A percentile compares a stretch with the other conserved stretches of the same genome.
Evolutionary conservation across 179 eudicot genomes (phyloP).

Genomic region (Amaranthus tricolor): DNA sequence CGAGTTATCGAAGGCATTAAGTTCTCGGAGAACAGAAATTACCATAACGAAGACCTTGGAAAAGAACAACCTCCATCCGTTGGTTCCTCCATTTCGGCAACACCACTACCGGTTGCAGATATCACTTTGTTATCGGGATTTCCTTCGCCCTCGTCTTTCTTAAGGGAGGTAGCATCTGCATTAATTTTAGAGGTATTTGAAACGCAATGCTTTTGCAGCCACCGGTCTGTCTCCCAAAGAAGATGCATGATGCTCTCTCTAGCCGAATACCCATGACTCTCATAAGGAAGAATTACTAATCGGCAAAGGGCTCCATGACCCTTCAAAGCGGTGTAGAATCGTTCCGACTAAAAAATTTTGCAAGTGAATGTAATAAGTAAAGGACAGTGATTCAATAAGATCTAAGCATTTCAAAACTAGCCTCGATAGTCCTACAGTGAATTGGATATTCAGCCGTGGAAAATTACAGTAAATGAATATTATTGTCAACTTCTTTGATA

Average conservation of each 20-base stretch:
- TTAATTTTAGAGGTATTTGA: constrained; percentile 40
- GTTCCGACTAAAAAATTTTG: constrained; percentile 68
- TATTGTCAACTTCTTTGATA: no score
- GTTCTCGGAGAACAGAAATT: neutral
- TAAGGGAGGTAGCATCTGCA: constrained; percentile 35
- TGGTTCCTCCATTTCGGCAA: constrained; percentile 6
- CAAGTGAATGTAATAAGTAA: neutral
- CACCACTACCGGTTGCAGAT: constrained; percentile 4
- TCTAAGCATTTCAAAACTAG: no score
- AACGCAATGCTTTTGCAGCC: constrained; percentile 84
- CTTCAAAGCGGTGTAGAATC: constrained; percentile 85
- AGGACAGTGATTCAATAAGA: no score
- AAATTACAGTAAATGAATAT: no score
- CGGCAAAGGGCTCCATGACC: constrained; percentile 97
- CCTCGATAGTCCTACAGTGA: neutral
- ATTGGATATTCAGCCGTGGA: no score
- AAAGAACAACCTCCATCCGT: constrained; percentile 6
- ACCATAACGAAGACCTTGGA: constrained; percentile 15
- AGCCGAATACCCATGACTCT: constrained; percentile 90
- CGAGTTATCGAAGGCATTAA: neutral
- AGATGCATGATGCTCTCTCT: constrained; percentile 96
- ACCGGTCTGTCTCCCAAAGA: constrained; percentile 97
- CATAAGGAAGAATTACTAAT: constrained; percentile 17
- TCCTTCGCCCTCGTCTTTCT: constrained; percentile 25
- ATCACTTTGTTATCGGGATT: constrained; percentile 6